Conservation (phyloP, 1,139 yeast species). For the Protomyces lactucae-debilis region DNA sequence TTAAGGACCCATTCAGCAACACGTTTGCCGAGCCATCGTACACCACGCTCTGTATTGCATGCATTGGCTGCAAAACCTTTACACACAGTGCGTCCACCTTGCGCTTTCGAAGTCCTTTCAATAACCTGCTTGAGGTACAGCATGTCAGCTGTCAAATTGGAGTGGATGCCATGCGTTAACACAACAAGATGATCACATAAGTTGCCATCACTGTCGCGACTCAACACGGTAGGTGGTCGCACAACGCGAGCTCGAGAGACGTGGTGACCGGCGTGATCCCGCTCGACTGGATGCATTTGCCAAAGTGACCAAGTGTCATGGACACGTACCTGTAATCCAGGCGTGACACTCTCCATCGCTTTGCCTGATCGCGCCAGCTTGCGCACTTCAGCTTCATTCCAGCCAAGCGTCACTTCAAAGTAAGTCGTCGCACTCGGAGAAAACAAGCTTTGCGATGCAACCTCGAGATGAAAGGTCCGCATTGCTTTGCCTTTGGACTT, state of each 20-base stretch:
- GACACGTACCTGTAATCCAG: constrained; percentile 18
- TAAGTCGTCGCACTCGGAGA: constrained; percentile 62
- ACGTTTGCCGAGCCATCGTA: constrained; percentile 76
- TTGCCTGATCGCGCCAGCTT: constrained; percentile 27
- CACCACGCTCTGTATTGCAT: constrained; percentile 85
- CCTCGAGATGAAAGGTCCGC: constrained; percentile 49
- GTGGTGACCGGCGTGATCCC: constrained; percentile 27
- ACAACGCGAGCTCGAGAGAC: constrained; percentile 35
- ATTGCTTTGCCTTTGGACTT: not conserved
- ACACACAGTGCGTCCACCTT: constrained; percentile 63
- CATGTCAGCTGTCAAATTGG: constrained; percentile 86
- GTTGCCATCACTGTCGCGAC: constrained; percentile 67
- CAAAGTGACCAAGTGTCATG: constrained; percentile 30
- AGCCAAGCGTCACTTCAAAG: constrained; percentile 63
- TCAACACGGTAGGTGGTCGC: constrained; percentile 57
- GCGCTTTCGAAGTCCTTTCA: constrained; percentile 48
- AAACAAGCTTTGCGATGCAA: constrained; percentile 79
- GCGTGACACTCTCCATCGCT: constrained; percentile 24
- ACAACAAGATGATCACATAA: constrained; percentile 56
- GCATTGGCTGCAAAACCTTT: constrained; percentile 80
- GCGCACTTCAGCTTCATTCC: constrained; percentile 41
- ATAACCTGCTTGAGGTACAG: constrained; percentile 75
- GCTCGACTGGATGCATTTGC: constrained; percentile 30
- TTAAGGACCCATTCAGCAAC: constrained; percentile 55
- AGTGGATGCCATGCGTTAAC: constrained; percentile 86